Base-by-base conservation (phyloP, 2,329 filamentous ascomycete genomes). In the Calonectria pseudoreteaudii region DNA sequence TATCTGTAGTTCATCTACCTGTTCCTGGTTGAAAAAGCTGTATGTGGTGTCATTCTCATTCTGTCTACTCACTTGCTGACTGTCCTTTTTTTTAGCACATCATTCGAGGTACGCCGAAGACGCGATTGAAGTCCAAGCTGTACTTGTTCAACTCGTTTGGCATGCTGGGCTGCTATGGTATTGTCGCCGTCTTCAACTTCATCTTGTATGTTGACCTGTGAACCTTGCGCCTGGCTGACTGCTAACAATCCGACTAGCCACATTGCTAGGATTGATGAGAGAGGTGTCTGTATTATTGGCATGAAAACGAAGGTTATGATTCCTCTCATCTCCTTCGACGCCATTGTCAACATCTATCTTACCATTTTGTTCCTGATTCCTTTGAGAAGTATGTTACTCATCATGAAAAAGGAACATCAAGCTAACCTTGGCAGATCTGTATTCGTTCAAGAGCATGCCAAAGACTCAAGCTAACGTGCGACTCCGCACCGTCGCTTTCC, bases 1-100 rank as follows among this genome's bases (percentile, higher is more conserved):
- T 13, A 38, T 74, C 31, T 23, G 7, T 53, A 89, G 84, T 82
- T 92, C 26, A 90, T 93, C 23, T 93, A 93, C 78, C 85, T 91
- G 30, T 93, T 93, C 79, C 84, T 93, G 3, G 91, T 92, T 1
- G 92, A 93, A 80, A 91, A 91, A 82, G 91, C 89, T 52, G 90
- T 91, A 82, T 80, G 87, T 83, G 8, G 3, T 4, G 3, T 20
- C n/a, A 62, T 1, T 49, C n/a, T 18, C 7, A 38, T 20, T 11
- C 20, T 4, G 20, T 16, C 16, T 38, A 28, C 14, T 16, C n/a
- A 18, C 28, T 1, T 44, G 31, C 56, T 73, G 30, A 66, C 66
- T 73, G 14, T 10, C 1, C 9, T n/a, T n/a, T n/a, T n/a, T n/a
- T n/a, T 3, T 56, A 91, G 88, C 89, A 91, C 76, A 91, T 93